phyloP scores from a whole-genome alignment of 2,329 filamentous ascomycete genomes.

The Arthrobotrys musiformis region DNA sequence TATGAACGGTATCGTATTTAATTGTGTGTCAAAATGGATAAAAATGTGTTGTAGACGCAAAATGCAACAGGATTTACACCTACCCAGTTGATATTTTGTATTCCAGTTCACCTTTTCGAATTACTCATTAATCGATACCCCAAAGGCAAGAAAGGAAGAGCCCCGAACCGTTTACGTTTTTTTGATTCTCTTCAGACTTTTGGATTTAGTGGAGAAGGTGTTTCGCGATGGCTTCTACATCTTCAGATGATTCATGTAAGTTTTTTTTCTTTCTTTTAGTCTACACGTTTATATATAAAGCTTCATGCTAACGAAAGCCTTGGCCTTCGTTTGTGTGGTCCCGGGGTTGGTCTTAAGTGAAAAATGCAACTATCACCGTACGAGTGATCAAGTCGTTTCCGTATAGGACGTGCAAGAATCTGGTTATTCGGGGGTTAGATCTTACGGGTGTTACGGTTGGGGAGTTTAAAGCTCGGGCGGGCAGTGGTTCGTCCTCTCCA shows the following conservation, averaged over 20 bases:
- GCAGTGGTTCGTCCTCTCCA: slow-evolving; percentile 48
- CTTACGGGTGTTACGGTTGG: slow-evolving; percentile 59
- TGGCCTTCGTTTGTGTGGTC: neutral
- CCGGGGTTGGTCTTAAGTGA: slow-evolving; percentile 2
- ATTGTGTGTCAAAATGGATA: neutral
- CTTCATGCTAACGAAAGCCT: neutral
- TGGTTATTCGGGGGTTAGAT: slow-evolving; percentile 59
- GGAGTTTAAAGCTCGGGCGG: slow-evolving; percentile 58
- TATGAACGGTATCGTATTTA: too few relatives aligned
- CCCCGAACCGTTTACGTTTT: too few relatives aligned
- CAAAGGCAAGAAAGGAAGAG: neutral
- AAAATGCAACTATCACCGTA: slow-evolving; percentile 59
- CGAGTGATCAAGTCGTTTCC: slow-evolving; percentile 60
- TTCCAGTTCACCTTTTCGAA: too few relatives aligned
- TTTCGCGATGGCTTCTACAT: slow-evolving; percentile 3
- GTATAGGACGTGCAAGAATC: slow-evolving; percentile 59
- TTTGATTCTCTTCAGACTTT: too few relatives aligned
- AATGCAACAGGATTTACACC: neutral
- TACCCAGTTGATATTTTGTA: neutral
- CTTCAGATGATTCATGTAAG: slow-evolving; percentile 20
- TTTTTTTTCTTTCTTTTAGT: too few relatives aligned
- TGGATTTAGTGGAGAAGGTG: neutral
- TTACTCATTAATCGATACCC: neutral
- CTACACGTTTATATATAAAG: too few relatives aligned
- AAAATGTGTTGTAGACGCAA: neutral